Evolutionary conservation across 2,329 filamentous ascomycete species (phyloP), one percentile per base, ranked within the genome.

Genomic region (Cladosporium austrohemisphaericum): DNA sequence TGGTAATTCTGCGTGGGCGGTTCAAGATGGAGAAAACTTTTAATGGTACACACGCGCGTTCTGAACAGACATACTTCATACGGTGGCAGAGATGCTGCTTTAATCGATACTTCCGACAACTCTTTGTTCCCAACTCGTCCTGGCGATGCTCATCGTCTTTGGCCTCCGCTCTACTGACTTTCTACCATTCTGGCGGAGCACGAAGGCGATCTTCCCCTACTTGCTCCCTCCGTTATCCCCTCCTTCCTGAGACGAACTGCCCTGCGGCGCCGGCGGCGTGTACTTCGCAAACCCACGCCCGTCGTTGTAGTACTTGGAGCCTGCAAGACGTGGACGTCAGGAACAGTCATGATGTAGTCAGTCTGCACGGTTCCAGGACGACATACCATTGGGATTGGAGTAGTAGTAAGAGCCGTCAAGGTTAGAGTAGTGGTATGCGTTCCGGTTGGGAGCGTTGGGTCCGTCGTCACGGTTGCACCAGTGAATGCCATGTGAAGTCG

Each of bases 361-460:
- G 68, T 86, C 4, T 33, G 31, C 37, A 43, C 26, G 28, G 36
- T 35, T 23, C 18, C 10, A 16, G n/a, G n/a, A n/a, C n/a, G n/a
- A n/a, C n/a, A 14, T 14, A 41, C 26, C 14, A 35, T 52, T 37
- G 37, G 81, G 68, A 69, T 87, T 88, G 63, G 76, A 79, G 69
- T 87, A 88, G 71, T 88, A 86, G 73, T 88, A 88, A 1, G 76
- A 79, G 22, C 23, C 74, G 55, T 62, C 80, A 77, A 51, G 62
- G 72, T 86, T 86, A 41, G 80, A 85, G 64, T 86, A 87, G 63
- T 86, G 82, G 64, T 83, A 84, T 5, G 73, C 68, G 68, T 85
- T 85, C 22, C 68, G 66, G 64, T 83, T 81, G 38, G 73, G 54
- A 4, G 75, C 78, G 41, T 66, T 58, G 54, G 72, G 74, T 53